Conservation (phyloP, 768 basidiomycete genomes). For the Leucosporidium creatinivorum region DNA sequence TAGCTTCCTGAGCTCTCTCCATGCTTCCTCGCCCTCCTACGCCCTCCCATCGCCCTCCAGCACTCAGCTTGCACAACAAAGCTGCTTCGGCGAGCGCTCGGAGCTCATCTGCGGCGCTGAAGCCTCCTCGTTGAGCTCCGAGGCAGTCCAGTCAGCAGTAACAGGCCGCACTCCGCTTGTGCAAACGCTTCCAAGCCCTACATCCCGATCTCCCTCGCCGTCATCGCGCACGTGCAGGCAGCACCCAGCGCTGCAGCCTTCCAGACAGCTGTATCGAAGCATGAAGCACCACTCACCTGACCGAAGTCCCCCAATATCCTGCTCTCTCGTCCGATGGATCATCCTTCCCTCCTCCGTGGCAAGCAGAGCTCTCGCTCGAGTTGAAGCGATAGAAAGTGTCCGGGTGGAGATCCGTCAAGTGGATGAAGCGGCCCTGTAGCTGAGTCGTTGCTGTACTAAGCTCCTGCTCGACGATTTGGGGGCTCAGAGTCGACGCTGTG, state of each 20-base stretch:
- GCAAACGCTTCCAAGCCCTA: too few relatives aligned
- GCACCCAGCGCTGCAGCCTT: not conserved
- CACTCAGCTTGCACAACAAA: too few relatives aligned
- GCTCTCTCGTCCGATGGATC: constrained; percentile 39
- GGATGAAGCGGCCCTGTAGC: constrained; percentile 65
- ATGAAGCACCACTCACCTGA: constrained; percentile 49
- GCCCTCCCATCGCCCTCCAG: too few relatives aligned
- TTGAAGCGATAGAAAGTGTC: constrained; percentile 58
- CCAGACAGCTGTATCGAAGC: not conserved
- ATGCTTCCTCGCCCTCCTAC: too few relatives aligned
- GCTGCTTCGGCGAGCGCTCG: too few relatives aligned
- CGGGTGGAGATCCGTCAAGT: constrained; percentile 78
- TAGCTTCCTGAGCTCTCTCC: not conserved
- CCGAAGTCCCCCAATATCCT: constrained; percentile 61
- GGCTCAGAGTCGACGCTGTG: too few relatives aligned
- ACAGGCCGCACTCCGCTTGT: not conserved
- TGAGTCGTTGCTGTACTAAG: too few relatives aligned
- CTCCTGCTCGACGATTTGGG: too few relatives aligned
- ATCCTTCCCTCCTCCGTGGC: constrained; percentile 55
- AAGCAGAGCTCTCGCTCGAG: constrained; percentile 55
- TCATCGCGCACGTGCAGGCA: not conserved
- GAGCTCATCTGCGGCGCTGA: too few relatives aligned
- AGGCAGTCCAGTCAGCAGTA: not conserved
- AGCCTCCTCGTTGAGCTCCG: not conserved
- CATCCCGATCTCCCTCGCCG: not conserved